Evolutionary conservation across 768 basidiomycete genomes (phyloP), one percentile per base, ranked within the genome.

Genomic region (Dictyophora rubrovolvata): DNA sequence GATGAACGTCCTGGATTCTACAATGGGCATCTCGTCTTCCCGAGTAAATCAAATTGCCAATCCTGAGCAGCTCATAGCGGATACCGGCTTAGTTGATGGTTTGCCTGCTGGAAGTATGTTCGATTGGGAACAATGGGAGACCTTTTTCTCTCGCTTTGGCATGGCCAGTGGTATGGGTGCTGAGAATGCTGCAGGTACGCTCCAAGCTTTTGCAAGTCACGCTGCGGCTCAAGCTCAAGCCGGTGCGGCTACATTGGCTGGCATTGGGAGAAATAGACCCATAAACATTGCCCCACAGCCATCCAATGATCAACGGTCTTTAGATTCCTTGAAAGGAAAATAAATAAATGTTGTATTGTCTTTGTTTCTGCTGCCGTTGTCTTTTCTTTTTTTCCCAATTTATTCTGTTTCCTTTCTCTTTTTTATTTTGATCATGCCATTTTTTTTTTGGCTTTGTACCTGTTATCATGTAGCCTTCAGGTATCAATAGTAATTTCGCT

Each of bases 111-210:
- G 84, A 3, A 79, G 81, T 18, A 90, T 92, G 87, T 92, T 89
- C 70, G 88, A 91, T 69, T 92, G 87, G 87, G 81, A 82, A 48
- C 87, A 89, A 74, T 90, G 88, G 88, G 88, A 89, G 54, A 82
- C 75, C 34, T 90, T 88, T 72, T 90, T 91, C 69, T 74, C 85
- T 37, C 78, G 86, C 52, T 79, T 89, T 35, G 23, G 22, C 18
- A 21, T 22, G 21, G 28, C 20, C 4, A 17, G 46, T 7, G 49
- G 46, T 42, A 17, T 23, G 20, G 54, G 37, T 4, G 33, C 16
- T 10, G 35, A 21, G 23, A 35, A 36, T 34, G 28, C 16, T 35
- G 14, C 50, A 16, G 50, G 16, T 42, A 14, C 42, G n/a, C n/a
- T 42, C 2, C 42, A 42, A 42, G 12, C 42, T 14, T 42, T 42